phyloP scores from a whole-genome alignment of 1,284 basidiomycete species.

The Cryptococcus sp. region DNA sequence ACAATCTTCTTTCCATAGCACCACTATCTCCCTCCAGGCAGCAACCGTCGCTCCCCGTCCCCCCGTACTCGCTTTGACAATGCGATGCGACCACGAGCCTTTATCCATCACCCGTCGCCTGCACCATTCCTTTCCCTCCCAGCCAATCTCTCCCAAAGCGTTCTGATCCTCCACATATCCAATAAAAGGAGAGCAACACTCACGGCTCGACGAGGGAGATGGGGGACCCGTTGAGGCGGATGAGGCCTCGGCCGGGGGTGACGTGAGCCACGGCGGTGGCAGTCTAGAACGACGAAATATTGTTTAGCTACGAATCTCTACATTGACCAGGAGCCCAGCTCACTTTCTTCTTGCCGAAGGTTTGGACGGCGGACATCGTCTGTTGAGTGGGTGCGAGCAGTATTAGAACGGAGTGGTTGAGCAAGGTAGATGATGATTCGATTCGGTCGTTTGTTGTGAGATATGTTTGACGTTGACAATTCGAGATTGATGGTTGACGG shows the following conservation, averaged over 20 bases:
- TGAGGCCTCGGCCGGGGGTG: slow-evolving; percentile 94
- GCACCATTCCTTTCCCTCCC: not conserved
- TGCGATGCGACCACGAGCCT: not conserved
- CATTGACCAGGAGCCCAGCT: slow-evolving; percentile 34
- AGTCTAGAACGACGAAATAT: slow-evolving; percentile 62
- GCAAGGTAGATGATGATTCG: not conserved
- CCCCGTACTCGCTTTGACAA: not conserved
- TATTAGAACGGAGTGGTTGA: not conserved
- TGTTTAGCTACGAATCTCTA: not conserved
- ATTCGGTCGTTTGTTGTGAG: not conserved
- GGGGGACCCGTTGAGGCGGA: slow-evolving; percentile 96
- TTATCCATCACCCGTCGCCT: not conserved
- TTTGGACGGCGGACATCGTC: slow-evolving; percentile 72
- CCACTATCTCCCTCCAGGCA: not conserved
- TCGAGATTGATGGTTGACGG: not conserved
- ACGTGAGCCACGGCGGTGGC: slow-evolving; percentile 95
- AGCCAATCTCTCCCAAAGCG: not conserved
- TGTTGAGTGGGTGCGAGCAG: slow-evolving; percentile 9
- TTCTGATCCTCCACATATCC: not conserved
- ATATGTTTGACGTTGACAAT: not conserved
- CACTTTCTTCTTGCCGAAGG: slow-evolving; percentile 98
- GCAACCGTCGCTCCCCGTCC: not conserved
- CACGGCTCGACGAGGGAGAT: slow-evolving; percentile 87
- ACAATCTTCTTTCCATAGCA: not conserved
- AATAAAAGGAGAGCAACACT: slow-evolving; percentile 28